These are phyloP conservation scores for Globisporangium sylvaticum DNA, from an alignment of 352 stramenopile species.

Conservation along the genomic window DNA sequence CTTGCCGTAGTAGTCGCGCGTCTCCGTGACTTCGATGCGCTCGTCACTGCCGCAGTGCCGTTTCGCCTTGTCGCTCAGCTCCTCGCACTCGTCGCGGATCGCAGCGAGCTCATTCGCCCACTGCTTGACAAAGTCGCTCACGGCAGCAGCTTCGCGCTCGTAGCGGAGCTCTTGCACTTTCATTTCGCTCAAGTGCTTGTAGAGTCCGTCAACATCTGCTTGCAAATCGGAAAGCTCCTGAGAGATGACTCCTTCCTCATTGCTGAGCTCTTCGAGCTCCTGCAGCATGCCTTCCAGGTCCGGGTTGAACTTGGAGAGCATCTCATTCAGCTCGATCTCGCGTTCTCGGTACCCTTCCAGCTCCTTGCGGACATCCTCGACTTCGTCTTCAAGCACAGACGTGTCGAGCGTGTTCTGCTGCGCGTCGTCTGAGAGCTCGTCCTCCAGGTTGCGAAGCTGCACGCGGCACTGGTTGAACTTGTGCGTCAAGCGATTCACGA, in stretches of 20 bases:
- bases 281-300: conserved; percentile 58
- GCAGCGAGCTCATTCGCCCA: conserved; percentile 47
- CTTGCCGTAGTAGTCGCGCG: conserved; percentile 78
- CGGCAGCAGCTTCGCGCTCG: conserved; percentile 38
- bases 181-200: conserved; percentile 71
- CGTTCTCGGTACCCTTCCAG: conserved; percentile 33
- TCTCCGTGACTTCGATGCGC: conserved; percentile 55
- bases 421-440: conserved; percentile 59
- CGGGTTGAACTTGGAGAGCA: conserved; percentile 60
- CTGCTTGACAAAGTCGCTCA: conserved; percentile 45
- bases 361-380: conserved; percentile 44
- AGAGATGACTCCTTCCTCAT: conserved; percentile 45
- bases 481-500: conserved; percentile 52
- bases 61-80: conserved; percentile 54
- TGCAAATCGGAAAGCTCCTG: conserved; percentile 52
- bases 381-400: conserved; percentile 70
- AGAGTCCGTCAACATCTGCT: conserved; percentile 55
- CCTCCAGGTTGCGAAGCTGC: conserved; percentile 59
- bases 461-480: conserved; percentile 49
- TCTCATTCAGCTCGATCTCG: conserved; percentile 49
- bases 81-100: conserved; percentile 54
- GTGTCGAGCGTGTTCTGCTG: conserved; percentile 70
- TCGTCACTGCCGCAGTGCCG: conserved; percentile 50
- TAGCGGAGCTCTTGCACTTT: conserved; percentile 69
- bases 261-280: conserved; percentile 52